Evolutionary conservation across 208 protist genomes (phyloP).

Genomic region (Trypanosomatidae sp.): DNA sequence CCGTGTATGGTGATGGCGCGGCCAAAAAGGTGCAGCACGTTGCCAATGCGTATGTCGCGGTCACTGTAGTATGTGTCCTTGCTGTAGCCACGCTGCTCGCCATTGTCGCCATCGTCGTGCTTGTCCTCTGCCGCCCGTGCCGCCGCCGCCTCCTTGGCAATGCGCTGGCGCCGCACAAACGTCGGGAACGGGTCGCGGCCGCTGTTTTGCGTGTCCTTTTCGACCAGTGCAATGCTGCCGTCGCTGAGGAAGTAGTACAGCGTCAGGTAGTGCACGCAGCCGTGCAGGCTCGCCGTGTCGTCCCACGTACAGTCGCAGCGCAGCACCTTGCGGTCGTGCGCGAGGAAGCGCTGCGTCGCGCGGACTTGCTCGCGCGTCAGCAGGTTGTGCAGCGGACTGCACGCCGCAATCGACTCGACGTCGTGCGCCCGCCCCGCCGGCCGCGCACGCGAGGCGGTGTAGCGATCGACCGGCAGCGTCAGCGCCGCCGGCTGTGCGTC

Average conservation of each 20-base stretch:
- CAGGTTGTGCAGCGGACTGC: slow-evolving; percentile 45
- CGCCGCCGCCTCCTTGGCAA: slow-evolving; percentile 52
- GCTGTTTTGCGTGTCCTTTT: slow-evolving; percentile 91
- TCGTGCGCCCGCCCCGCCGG: slow-evolving; percentile 46
- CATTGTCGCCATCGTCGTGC: too few relatives aligned
- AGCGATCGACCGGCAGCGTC: slow-evolving; percentile 54
- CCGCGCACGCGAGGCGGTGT: slow-evolving; percentile 25
- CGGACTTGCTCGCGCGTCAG: slow-evolving; percentile 79
- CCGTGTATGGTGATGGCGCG: slow-evolving; percentile 82
- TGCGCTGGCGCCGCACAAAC: slow-evolving; percentile 90
- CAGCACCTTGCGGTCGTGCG: slow-evolving; percentile 93
- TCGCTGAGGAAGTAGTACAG: slow-evolving; percentile 97
- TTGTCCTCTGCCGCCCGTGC: slow-evolving; percentile 51
- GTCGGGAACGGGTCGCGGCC: slow-evolving; percentile 94
- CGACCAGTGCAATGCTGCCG: slow-evolving; percentile 91
- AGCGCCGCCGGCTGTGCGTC: slow-evolving; percentile 32
- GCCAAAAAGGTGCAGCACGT: slow-evolving; percentile 80
- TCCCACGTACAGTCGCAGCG: slow-evolving; percentile 96
- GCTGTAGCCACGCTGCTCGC: too few relatives aligned
- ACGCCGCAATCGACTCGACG: slow-evolving; percentile 64
- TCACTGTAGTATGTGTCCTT: slow-evolving; percentile 96
- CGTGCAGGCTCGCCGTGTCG: slow-evolving; percentile 77
- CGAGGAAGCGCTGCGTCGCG: slow-evolving; percentile 86
- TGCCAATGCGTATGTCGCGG: slow-evolving; percentile 88
- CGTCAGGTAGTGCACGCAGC: slow-evolving; percentile 84